Evolutionary conservation across 768 basidiomycete genomes (phyloP).

Genomic region (Clavaria fumosa): DNA sequence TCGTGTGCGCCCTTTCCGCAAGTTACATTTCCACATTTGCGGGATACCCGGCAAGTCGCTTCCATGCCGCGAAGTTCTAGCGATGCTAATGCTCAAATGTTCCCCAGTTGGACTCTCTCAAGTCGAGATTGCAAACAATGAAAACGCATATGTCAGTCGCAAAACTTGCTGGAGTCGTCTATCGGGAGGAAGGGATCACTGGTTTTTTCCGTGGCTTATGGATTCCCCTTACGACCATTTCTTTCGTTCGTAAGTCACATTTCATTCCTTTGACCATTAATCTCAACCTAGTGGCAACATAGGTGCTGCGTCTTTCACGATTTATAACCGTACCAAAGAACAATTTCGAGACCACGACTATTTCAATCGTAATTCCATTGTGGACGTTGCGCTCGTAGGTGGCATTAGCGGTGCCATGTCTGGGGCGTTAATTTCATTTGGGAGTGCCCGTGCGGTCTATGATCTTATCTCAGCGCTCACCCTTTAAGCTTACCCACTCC

Average conservation of each 20-base stretch:
- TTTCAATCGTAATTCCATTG: constrained; percentile 39
- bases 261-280: constrained; percentile 2
- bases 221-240: constrained; percentile 91
- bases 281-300: constrained; percentile 7
- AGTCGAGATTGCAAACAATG: constrained; percentile 81
- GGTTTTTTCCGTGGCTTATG: constrained; percentile 87
- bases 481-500: too few species aligned
- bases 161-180: constrained; percentile 53
- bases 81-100: constrained; percentile 2
- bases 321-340: constrained; percentile 77
- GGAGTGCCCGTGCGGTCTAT: constrained; percentile 65
- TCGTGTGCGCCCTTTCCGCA: constrained; percentile 81
- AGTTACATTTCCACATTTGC: constrained; percentile 87
- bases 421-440: constrained; percentile 78
- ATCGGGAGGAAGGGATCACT: constrained; percentile 70
- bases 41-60: constrained; percentile 60
- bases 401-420: constrained; percentile 78
- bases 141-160: constrained; percentile 62
- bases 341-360: constrained; percentile 42
- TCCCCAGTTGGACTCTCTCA: constrained; percentile 76
- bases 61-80: neutral
- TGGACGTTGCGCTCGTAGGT: constrained; percentile 64
- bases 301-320: constrained; percentile 87
- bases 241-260: constrained; percentile 76
- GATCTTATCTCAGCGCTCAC: neutral